phyloP scores from a whole-genome alignment of 2,329 filamentous ascomycete genomes.

The Fusarium vanettenii region DNA sequence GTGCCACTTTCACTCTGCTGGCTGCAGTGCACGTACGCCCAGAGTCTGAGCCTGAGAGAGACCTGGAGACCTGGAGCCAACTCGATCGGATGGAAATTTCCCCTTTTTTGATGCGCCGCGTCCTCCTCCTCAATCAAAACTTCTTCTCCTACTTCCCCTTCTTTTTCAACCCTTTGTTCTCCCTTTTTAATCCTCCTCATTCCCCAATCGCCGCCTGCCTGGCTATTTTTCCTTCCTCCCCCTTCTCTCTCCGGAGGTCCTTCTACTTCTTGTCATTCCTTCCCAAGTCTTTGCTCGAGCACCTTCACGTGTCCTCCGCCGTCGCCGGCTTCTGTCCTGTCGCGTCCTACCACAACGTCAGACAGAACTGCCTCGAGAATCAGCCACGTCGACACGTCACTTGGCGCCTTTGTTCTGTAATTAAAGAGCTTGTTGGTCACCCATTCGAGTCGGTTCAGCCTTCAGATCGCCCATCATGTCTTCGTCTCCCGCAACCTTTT shows the following conservation, averaged over 20 bases:
- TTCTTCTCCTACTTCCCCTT: conserved; percentile 44
- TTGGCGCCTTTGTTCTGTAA: conserved; percentile 16
- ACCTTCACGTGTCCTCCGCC: conserved; percentile 42
- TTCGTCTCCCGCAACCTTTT: conserved; percentile 57
- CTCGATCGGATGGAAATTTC: conserved; percentile 49
- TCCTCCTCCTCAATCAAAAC: conserved; percentile 40
- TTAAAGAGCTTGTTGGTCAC: conserved; percentile 17
- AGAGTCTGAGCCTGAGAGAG: neutral
- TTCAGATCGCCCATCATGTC: conserved; percentile 49
- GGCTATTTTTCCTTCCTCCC: conserved; percentile 28
- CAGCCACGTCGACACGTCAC: conserved; percentile 37
- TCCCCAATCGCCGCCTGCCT: conserved; percentile 35
- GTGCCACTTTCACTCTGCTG: conserved; percentile 38
- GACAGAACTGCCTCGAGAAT: conserved; percentile 18
- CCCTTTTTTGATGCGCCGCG: conserved; percentile 51
- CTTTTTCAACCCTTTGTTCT: conserved; percentile 38
- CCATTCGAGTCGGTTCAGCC: conserved; percentile 20
- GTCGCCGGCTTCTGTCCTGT: conserved; percentile 24
- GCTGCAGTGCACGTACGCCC: conserved; percentile 11
- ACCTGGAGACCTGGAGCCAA: conserved; percentile 20
- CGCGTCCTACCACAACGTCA: conserved; percentile 23
- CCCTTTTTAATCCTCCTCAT: conserved; percentile 39
- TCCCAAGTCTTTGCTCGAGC: conserved; percentile 40
- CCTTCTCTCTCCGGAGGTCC: conserved; percentile 39
- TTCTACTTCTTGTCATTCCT: conserved; percentile 54